Evolutionary conservation across 495 filamentous ascomycete species (phyloP).

Genomic region (Aspergillus wentii): DNA sequence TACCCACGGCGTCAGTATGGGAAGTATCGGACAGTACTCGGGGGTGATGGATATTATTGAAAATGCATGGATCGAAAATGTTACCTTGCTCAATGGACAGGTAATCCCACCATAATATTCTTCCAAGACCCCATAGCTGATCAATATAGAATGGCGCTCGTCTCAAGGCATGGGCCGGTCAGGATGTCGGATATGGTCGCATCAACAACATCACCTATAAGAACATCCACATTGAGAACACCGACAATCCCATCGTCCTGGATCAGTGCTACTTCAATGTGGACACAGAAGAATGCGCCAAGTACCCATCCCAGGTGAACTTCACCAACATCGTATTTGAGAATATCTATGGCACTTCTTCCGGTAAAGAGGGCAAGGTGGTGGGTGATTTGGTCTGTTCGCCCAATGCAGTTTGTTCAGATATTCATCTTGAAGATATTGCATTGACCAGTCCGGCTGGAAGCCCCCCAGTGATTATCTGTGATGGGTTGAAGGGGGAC

Average conservation of each 20-base stretch:
- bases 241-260: slow-evolving; percentile 48
- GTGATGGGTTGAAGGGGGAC: slow-evolving; percentile 46
- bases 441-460: slow-evolving; percentile 45
- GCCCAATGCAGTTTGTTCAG: slow-evolving; percentile 48
- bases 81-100: slow-evolving; percentile 49
- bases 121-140: too few relatives aligned
- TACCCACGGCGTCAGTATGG: slow-evolving; percentile 54
- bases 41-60: slow-evolving; percentile 49
- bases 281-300: slow-evolving; percentile 40
- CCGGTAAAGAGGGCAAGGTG: slow-evolving; percentile 42
- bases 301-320: slow-evolving; percentile 49
- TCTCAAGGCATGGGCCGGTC: slow-evolving; percentile 52
- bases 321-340: slow-evolving; percentile 51
- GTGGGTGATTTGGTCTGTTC: slow-evolving; percentile 49
- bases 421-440: slow-evolving; percentile 47
- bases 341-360: slow-evolving; percentile 50
- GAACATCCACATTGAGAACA: slow-evolving; percentile 51
- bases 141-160: slow-evolving; percentile 44
- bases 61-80: slow-evolving; percentile 51
- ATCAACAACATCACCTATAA: slow-evolving; percentile 57
- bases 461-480: slow-evolving; percentile 39
- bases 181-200: slow-evolving; percentile 49
- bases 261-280: slow-evolving; percentile 58
- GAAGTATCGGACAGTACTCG: slow-evolving; percentile 51
- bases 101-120: slow-evolving; percentile 17